Base-by-base conservation (phyloP, 2,329 filamentous ascomycete species). In the Knufia petricola region DNA sequence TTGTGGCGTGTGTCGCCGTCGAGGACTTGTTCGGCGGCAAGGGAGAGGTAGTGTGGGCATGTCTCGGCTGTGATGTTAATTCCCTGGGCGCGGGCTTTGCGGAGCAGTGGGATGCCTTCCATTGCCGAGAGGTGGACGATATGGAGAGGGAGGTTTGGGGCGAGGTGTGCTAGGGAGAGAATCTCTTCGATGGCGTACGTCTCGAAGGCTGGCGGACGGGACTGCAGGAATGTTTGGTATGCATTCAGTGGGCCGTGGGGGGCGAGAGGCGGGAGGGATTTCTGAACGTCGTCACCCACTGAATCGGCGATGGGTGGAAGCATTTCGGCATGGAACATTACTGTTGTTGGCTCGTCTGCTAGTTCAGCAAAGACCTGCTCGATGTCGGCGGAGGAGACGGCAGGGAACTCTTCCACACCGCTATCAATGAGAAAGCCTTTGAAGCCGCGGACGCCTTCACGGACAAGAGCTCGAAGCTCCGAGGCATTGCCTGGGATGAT, bases 261-360 rank as follows among this genome's bases (percentile, higher is more conserved):
- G 0, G 77, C 78, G 4, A 84, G 69, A 0, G 86, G 85, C 15
- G 86, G 79, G 4, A 77, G 72, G 0, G 85, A 85, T 21, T 69
- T 67, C 60, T 86, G 83, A 3, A 87, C 81, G 21, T 81, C 79
- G 63, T 92, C 87, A 46, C 85, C 84, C 1, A 89, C 84, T 0
- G 86, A 88, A 56, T 80, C 79, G 43, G 85, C 70, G 56, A 89
- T 85, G 15, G 87, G 86, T n/a, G 90, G 88, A 10, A 94, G 82
- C 88, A 95, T 96, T 67, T 98, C 92, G 49, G 92, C 92, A 63
- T 98, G 92, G 71, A 98, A 98, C 90, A 98, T 96, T 59, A 96
- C 80, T 0, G 88, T 94, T 1, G 92, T 96, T 15, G 87, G 77
- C 47, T 82, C 77, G 58, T 87, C 81, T 52, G 85, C 85, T 52